phyloP scores from a whole-genome alignment of 441 rosid genomes.

The Populus hybrid region DNA sequence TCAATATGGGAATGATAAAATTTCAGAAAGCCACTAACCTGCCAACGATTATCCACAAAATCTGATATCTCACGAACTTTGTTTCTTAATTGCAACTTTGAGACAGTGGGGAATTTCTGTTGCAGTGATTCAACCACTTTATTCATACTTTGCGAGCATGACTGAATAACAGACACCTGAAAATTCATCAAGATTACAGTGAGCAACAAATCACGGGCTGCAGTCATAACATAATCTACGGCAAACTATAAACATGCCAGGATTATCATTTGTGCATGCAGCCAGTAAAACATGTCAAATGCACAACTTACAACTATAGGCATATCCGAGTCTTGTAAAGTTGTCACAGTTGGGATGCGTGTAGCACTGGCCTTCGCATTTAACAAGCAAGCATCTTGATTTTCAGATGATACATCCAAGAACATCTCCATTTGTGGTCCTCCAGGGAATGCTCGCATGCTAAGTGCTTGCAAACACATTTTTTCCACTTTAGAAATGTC shows the following conservation, averaged over 20 bases:
- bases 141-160: slow-evolving; percentile 24
- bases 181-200: slow-evolving; percentile 11
- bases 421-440: slow-evolving; percentile 45
- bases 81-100: background rate
- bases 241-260: background rate
- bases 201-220: background rate
- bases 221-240: background rate
- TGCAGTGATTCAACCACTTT: background rate
- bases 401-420: slow-evolving; percentile 33
- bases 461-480: slow-evolving; percentile 66
- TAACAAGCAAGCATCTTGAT: slow-evolving; percentile 37
- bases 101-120: background rate
- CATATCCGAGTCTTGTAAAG: slow-evolving; percentile 60
- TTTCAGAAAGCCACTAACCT: too few relatives aligned
- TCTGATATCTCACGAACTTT: too few relatives aligned
- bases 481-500: slow-evolving; percentile 60
- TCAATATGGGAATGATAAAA: too few relatives aligned
- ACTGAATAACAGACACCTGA: slow-evolving; percentile 70
- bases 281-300: background rate
- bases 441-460: slow-evolving; percentile 49
- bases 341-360: slow-evolving; percentile 27
- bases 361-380: slow-evolving; percentile 32
- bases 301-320: slow-evolving; percentile 54
- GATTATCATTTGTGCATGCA: background rate
- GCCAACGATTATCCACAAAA: too few relatives aligned